These are phyloP conservation scores for Aureobasidium sp. DNA, from an alignment of 2,329 filamentous ascomycete species.

Conservation along the genomic window DNA sequence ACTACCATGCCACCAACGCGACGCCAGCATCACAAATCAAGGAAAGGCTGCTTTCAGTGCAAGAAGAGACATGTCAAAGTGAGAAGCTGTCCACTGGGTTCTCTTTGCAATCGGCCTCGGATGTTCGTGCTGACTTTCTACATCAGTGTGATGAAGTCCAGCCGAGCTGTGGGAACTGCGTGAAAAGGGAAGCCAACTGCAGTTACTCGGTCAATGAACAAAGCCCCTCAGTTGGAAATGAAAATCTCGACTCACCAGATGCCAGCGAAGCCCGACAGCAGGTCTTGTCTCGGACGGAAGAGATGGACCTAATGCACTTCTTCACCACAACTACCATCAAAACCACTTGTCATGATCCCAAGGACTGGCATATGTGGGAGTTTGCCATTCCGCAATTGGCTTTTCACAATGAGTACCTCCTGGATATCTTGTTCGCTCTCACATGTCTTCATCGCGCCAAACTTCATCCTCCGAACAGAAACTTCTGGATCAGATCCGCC, in stretches of 20 bases:
- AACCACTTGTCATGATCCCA: constrained; percentile 3
- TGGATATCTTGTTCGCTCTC: background rate
- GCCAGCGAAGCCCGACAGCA: background rate
- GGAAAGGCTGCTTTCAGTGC: constrained; percentile 33
- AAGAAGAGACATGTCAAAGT: constrained; percentile 36
- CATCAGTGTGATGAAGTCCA: constrained; percentile 4
- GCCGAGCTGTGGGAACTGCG: constrained; percentile 9
- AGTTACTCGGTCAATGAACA: background rate
- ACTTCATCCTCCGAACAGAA: background rate
- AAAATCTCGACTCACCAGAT: background rate
- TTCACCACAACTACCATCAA: constrained; percentile 1
- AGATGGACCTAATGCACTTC: constrained; percentile 7
- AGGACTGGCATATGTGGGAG: constrained; percentile 7
- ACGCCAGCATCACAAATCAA: constrained; percentile 34
- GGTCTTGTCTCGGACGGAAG: background rate
- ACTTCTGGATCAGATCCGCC: background rate
- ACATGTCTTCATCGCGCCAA: constrained; percentile 1
- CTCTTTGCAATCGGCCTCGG: background rate
- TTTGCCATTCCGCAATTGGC: constrained; percentile 1
- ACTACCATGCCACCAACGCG: constrained; percentile 17
- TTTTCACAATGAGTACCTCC: background rate
- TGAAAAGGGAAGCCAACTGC: constrained; percentile 3
- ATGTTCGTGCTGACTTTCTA: background rate
- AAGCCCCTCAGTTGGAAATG: background rate
- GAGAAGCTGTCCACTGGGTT: no score